Base-by-base conservation (phyloP, 768 basidiomycete genomes). In the Pulveroboletus sp. region DNA sequence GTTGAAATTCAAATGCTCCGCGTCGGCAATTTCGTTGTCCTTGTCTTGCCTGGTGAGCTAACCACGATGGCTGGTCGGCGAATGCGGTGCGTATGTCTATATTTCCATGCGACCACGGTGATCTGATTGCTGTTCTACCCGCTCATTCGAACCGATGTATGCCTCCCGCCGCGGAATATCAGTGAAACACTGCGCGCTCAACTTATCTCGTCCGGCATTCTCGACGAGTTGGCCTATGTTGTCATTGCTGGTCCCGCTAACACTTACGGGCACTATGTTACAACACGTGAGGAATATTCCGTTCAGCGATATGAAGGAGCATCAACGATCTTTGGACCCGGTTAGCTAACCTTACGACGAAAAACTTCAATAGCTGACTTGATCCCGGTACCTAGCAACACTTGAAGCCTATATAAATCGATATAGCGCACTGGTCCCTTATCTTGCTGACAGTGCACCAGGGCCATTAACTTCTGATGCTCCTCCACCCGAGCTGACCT, bases 31-130 rank as follows among this genome's bases (percentile, higher is more conserved):
- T 75, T 89, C 53, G 83, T 89, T 47, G 81, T 89, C 65, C 72
- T 88, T 50, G 75, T 88, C 56, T 78, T 89, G 59, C 86, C 87
- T 15, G 85, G 86, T 28, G 89, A 91, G 65, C 66, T 88, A 50
- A 90, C 88, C 6, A 91, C 89, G 3, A 90, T 90, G 89, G 75
- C 86, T 35, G 88, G 88, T 12, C 71, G 89, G 52, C 77, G 89
- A 36, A 73, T 90, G 49, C 77, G 87, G 84, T 86, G 49, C 43
- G 78, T 64, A 7, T 44, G 32, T 50, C n/a, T 38, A 35, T 39
- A 27, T 39, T 36, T 43, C 26, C 15, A 2, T 2, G 39, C 8
- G 17, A 31, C 11, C 14, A 8, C 2, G 4, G 11, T 27, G 12
- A 36, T 43, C 59, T 58, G 44, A 60, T 26, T 6, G n/a, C 11